Evolutionary conservation across 441 rosid genomes (phyloP).

Genomic region (Breynia disticha): DNA sequence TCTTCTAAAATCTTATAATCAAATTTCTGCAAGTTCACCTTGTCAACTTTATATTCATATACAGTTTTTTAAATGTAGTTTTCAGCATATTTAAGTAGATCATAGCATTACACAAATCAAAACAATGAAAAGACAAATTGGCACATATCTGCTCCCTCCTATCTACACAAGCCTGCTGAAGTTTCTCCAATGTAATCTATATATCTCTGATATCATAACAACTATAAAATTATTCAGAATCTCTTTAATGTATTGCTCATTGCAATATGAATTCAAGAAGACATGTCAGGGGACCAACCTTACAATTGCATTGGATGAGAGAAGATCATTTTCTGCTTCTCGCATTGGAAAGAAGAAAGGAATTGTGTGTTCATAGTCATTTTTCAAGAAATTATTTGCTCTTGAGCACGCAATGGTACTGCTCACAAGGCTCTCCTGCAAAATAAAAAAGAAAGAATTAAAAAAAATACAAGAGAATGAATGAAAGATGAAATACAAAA

Average conservation of each 20-base stretch:
- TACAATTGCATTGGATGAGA: constrained; percentile 85
- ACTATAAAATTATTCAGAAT: constrained; percentile 11
- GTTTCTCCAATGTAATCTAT: constrained; percentile 80
- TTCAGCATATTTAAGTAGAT: neutral
- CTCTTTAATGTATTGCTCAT: constrained; percentile 6
- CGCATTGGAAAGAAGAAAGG: constrained; percentile 89
- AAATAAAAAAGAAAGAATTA: constrained; percentile 9
- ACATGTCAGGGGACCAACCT: constrained; percentile 22
- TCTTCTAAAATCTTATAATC: no score
- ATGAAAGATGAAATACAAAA: neutral
- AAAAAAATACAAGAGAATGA: neutral
- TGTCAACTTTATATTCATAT: no score
- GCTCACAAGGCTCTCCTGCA: constrained; percentile 80
- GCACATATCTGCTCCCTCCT: constrained; percentile 77
- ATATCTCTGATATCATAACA: constrained; percentile 58
- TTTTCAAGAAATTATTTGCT: constrained; percentile 91
- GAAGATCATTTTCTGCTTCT: constrained; percentile 87
- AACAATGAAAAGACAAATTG: constrained; percentile 2
- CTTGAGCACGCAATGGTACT: constrained; percentile 83
- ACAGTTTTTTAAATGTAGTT: no score
- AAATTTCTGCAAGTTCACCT: no score
- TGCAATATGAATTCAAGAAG: constrained; percentile 5
- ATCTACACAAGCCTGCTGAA: constrained; percentile 88
- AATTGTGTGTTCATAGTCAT: constrained; percentile 91
- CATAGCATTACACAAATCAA: neutral